These are phyloP conservation scores for Herpetospermum pedunculosum DNA, from an alignment of 306 rosid genomes.

Conservation along the genomic window DNA sequence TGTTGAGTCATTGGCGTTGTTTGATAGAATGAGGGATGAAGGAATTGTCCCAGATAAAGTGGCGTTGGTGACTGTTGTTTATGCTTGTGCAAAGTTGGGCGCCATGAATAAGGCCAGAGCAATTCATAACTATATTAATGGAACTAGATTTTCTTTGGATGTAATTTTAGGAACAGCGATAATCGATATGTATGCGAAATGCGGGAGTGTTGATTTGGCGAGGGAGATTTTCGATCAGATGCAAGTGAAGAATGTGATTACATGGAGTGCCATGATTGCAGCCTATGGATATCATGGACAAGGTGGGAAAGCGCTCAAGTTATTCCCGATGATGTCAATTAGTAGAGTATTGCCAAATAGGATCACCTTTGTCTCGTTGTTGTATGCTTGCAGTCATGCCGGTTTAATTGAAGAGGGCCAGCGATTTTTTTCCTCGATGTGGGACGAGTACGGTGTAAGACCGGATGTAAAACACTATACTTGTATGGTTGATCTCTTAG, in stretches of 20 bases:
- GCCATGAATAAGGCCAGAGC: slow-evolving; percentile 55
- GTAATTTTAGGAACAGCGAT: slow-evolving; percentile 63
- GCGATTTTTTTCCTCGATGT: slow-evolving; percentile 37
- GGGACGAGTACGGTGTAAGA: slow-evolving; percentile 40
- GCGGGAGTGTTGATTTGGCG: slow-evolving; percentile 53
- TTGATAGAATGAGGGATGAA: slow-evolving; percentile 59
- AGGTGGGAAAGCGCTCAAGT: slow-evolving; percentile 50
- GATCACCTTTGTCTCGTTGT: slow-evolving; percentile 52
- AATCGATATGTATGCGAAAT: slow-evolving; percentile 71
- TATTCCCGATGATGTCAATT: slow-evolving; percentile 45
- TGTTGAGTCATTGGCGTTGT: slow-evolving; percentile 44
- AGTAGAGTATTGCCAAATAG: slow-evolving; percentile 40
- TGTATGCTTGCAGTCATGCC: slow-evolving; percentile 81
- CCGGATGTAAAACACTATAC: slow-evolving; percentile 71
- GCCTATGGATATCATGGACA: slow-evolving; percentile 66
- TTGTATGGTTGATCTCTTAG: slow-evolving; percentile 70
- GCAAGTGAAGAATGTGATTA: slow-evolving; percentile 52
- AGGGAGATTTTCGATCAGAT: slow-evolving; percentile 51
- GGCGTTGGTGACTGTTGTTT: slow-evolving; percentile 50
- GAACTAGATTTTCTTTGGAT: slow-evolving; percentile 35
- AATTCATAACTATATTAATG: slow-evolving; percentile 37
- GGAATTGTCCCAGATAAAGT: slow-evolving; percentile 57
- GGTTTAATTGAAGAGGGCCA: slow-evolving; percentile 61
- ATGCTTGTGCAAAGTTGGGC: slow-evolving; percentile 69
- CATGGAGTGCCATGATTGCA: slow-evolving; percentile 85